These are phyloP conservation scores for Cladophialophora chaetospira DNA, from an alignment of 2,329 filamentous ascomycete species.

Conservation along the genomic window DNA sequence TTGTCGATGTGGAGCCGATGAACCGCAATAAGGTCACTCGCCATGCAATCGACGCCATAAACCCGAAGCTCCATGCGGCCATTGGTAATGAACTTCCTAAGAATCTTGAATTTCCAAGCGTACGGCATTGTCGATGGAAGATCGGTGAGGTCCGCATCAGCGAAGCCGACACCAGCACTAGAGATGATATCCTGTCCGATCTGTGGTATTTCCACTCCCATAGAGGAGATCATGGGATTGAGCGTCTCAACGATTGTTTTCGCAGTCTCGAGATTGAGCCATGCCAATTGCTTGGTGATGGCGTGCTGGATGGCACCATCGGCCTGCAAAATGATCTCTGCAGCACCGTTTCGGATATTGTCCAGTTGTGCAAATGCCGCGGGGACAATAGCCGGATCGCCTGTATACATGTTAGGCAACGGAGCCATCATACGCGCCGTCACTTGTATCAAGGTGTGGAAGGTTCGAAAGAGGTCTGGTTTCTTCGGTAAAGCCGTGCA, in stretches of 20 bases:
- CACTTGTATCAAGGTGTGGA: constrained; percentile 17
- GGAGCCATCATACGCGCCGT: constrained; percentile 31
- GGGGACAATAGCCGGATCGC: constrained; percentile 5
- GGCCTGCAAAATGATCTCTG: constrained; percentile 31
- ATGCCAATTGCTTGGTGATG: constrained; percentile 46
- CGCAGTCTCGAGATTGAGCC: constrained; percentile 46
- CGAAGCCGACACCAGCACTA: constrained; percentile 27
- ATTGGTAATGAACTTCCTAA: constrained; percentile 74
- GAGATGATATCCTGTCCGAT: constrained; percentile 43
- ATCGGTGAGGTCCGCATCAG: constrained; percentile 33
- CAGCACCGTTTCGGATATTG: constrained; percentile 20
- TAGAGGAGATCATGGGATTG: constrained; percentile 36
- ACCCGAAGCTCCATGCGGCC: constrained; percentile 90
- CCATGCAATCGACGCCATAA: constrained; percentile 73
- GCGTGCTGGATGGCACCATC: constrained; percentile 43
- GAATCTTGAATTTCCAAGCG: constrained; percentile 68
- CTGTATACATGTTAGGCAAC: constrained; percentile 7
- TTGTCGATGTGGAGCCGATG: constrained; percentile 59
- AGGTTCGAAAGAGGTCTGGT: constrained; percentile 21
- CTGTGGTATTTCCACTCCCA: constrained; percentile 37
- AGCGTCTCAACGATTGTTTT: constrained; percentile 41
- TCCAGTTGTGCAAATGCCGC: constrained; percentile 22
- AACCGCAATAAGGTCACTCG: constrained; percentile 66
- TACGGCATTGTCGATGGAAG: constrained; percentile 44
- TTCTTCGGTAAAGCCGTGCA: constrained; percentile 18